Base-by-base conservation (phyloP, 169 alveolate species). In the Plasmodium gaboni region DNA sequence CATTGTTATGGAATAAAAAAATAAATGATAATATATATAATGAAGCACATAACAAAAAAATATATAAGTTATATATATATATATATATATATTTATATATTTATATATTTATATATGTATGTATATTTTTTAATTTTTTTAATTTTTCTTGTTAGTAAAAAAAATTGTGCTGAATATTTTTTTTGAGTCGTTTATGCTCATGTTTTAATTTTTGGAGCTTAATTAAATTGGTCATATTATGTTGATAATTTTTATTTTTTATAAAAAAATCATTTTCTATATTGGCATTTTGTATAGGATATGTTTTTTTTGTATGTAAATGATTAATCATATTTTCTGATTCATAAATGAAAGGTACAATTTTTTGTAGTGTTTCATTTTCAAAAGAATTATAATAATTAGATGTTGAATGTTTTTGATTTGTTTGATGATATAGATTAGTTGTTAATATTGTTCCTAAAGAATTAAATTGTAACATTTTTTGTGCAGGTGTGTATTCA, bases 401-500 rank as follows among this genome's bases (percentile, higher is more conserved):
- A 4, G 38, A 19, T 19, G 22, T 28, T 28, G 38, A 5, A 28
- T 28, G 4, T 28, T 0, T 28, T 1, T 28, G 5, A 28, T 28
- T 28, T 0, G 38, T 28, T 28, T 28, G 5, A 28, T 28, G 5
- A 28, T 0, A 4, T 28, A 1, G 1, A 1, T 28, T 28, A 4
- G 5, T 28, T 17, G 69, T 70, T 32, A 85, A 38, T 0, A 71
- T 28, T 4, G 65, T 19, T 1, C 91, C 91, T 0, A 85, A 69
- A 1, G 91, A 85, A 60, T 85, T 85, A n/a, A 85, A 7, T 32
- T 85, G 87, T 44, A 85, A 15, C 10, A 85, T 85, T 59, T 85
- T 85, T 50, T 85, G 91, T 10, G 68, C 59, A 2, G 63, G 10
- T 12, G 73, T 42, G 19, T 22, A 85, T 63, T 85, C 48, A 70